These are phyloP conservation scores for Botrytis tulipae DNA, from an alignment of 2,329 filamentous ascomycete genomes.

Conservation along the genomic window DNA sequence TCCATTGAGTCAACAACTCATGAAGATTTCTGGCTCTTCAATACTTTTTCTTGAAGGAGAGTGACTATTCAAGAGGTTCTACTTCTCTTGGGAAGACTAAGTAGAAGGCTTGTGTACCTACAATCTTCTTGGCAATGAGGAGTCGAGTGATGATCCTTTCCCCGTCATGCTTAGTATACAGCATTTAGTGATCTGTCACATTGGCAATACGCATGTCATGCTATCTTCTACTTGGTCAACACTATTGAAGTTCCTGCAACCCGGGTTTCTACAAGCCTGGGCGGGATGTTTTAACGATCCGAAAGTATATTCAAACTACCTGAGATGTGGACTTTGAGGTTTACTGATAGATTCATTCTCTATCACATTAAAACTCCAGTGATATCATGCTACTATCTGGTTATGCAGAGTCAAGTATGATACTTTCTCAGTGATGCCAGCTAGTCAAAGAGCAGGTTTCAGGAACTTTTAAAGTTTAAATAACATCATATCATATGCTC, in stretches of 20 bases:
- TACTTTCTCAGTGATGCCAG: neutral
- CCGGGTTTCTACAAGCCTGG: neutral
- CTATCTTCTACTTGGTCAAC: neutral
- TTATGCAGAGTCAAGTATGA: neutral
- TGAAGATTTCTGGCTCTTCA: neutral
- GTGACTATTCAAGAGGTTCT: neutral
- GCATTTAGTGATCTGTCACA: neutral
- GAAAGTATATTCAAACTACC: neutral
- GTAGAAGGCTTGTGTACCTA: neutral
- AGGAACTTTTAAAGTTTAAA: neutral
- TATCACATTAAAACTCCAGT: neutral
- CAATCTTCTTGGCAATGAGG: neutral
- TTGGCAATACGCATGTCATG: neutral
- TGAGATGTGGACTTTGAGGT: neutral
- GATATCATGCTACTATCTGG: neutral
- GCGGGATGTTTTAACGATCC: neutral
- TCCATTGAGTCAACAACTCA: neutral
- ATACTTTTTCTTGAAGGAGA: neutral
- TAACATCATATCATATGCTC: neutral
- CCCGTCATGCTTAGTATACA: neutral
- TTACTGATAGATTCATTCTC: neutral
- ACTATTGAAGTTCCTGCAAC: neutral
- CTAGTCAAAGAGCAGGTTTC: neutral
- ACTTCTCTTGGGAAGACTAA: neutral
- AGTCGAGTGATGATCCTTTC: neutral